phyloP scores from a whole-genome alignment of 768 basidiomycete species.

The Trametes meyenii region DNA sequence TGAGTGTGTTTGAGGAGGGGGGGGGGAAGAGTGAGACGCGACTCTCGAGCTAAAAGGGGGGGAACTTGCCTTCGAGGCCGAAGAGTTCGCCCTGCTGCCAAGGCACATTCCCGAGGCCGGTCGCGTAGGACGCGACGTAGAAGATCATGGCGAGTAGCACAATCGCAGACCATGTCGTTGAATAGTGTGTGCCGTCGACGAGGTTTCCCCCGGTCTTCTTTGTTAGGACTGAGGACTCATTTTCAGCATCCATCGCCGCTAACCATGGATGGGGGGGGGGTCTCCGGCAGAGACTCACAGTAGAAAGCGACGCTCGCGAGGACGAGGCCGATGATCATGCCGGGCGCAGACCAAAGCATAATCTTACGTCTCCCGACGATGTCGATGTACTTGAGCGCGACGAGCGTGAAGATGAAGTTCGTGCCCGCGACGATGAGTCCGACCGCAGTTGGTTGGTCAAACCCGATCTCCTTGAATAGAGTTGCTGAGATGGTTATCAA shows the following conservation, averaged over 20 bases:
- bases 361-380: slow-evolving; percentile 69
- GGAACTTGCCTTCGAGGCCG: slow-evolving; percentile 60
- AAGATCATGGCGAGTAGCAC: slow-evolving; percentile 82
- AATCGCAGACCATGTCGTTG: slow-evolving; percentile 62
- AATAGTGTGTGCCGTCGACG: slow-evolving; percentile 59
- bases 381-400: slow-evolving; percentile 77
- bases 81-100: slow-evolving; percentile 91
- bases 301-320: slow-evolving; percentile 69
- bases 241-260: not conserved
- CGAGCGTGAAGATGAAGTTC: slow-evolving; percentile 76
- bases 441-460: slow-evolving; percentile 80
- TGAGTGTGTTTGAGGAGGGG: not conserved
- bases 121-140: slow-evolving; percentile 83
- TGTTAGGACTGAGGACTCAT: slow-evolving; percentile 52
- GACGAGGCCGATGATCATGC: slow-evolving; percentile 68
- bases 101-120: slow-evolving; percentile 77
- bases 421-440: slow-evolving; percentile 79
- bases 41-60: not conserved
- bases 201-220: slow-evolving; percentile 61
- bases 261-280: no score
- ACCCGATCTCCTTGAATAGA: slow-evolving; percentile 79
- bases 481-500: slow-evolving; percentile 59
- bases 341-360: slow-evolving; percentile 70
- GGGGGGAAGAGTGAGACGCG: not conserved
- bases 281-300: slow-evolving; percentile 49